Evolutionary conservation across 2,329 filamentous ascomycete species (phyloP).

Genomic region (Xylariaceae sp.): DNA sequence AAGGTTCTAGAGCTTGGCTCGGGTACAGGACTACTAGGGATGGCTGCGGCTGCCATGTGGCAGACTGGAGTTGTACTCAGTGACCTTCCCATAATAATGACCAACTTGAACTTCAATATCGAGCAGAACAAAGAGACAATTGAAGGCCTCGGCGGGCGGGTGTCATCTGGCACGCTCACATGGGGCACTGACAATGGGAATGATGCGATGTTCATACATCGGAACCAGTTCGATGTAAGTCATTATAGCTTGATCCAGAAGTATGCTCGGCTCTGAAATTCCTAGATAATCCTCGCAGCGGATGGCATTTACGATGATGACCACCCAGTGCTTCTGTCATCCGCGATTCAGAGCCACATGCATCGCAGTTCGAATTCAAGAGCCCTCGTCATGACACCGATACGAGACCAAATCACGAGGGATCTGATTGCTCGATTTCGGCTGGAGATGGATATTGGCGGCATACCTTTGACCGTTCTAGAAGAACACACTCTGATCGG

Average conservation of each 20-base stretch:
- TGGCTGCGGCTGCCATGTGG: conserved; percentile 76
- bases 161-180: conserved; percentile 66
- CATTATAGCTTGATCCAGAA: background rate
- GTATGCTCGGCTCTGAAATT: conserved; percentile 6
- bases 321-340: conserved; percentile 72
- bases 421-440: conserved; percentile 63
- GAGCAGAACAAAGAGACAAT: conserved; percentile 60
- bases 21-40: conserved; percentile 85
- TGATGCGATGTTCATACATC: conserved; percentile 41
- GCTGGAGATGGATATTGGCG: conserved; percentile 55
- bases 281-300: conserved; percentile 72
- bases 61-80: conserved; percentile 68
- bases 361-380: conserved; percentile 54
- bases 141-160: conserved; percentile 50
- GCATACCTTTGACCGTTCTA: conserved; percentile 46
- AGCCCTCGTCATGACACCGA: conserved; percentile 76
- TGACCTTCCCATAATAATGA: conserved; percentile 79
- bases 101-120: conserved; percentile 76
- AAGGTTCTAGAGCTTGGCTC: conserved; percentile 76
- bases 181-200: conserved; percentile 60
- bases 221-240: conserved; percentile 52
- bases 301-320: conserved; percentile 85
- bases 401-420: conserved; percentile 66
- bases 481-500: conserved; percentile 63
- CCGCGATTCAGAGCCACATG: conserved; percentile 68